Evolutionary conservation across 1,284 basidiomycete genomes (phyloP), one percentile per base, ranked within the genome.

Genomic region (Laetiporus sulphureus): DNA sequence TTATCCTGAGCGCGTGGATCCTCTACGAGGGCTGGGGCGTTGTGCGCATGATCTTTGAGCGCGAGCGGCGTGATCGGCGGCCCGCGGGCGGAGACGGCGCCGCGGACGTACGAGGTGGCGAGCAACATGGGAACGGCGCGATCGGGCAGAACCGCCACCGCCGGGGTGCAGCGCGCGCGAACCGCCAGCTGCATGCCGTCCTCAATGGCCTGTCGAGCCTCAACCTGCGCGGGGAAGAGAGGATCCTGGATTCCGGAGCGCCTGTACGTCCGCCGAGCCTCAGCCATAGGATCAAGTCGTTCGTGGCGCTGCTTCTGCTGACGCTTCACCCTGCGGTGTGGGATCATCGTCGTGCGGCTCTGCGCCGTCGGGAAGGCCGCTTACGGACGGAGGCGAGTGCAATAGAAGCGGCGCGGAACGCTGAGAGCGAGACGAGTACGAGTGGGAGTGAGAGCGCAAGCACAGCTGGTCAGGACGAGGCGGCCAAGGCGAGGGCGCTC

Each of bases 301-400:
- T 89, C 57, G 46, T 77, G 16, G 59, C 65, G 16, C 59, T 89
- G 36, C 63, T 88, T 36, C 35, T 80, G 33, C 62, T 75, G 19
- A 85, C 85, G 19, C 58, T 85, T 25, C 76, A 85, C 57, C 85
- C 85, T 4, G 85, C 83, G 21, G 66, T 86, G 32, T 88, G 86
- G 78, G 79, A 87, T 51, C 73, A 78, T 44, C 69, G 85, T 48
- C 68, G 84, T 34, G 61, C 57, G 16, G 71, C 70, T 10, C 67
- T 89, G 51, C 65, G 77, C 53, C 68, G 68, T 46, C 65, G 85
- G 31, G 85, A 89, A 62, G 80, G 81, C 3, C 67, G 72, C 24
- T 59, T 89, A 18, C 69, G 83, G 49, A 81, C 77, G 20, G 85
- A 87, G 61, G 75, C 73, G 44, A 75, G 72, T 47, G 64, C 69